These are phyloP conservation scores for Ophiocytium majus DNA, from an alignment of 352 stramenopile genomes.

Conservation along the genomic window DNA sequence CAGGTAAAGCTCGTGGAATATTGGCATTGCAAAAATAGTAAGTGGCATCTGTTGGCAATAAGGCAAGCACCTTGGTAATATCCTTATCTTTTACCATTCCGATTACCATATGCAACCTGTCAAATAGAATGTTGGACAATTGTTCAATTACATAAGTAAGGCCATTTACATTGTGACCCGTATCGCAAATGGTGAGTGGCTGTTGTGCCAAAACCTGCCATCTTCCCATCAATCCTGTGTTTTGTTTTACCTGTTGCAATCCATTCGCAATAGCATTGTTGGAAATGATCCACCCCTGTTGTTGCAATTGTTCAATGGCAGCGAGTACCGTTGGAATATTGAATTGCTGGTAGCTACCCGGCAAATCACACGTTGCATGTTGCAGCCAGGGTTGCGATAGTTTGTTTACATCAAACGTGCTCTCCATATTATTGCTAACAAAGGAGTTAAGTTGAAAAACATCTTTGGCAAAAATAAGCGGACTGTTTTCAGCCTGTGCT, in stretches of 20 bases:
- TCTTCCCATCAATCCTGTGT: background rate
- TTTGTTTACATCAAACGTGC: background rate
- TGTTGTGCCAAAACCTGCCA: background rate
- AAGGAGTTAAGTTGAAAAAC: background rate
- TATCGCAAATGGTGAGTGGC: background rate
- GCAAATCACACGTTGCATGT: background rate
- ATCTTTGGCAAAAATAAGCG: background rate
- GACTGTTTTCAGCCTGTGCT: background rate
- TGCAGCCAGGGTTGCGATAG: background rate
- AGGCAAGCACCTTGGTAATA: background rate
- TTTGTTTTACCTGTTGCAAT: background rate
- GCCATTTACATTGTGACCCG: background rate
- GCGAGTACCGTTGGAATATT: background rate
- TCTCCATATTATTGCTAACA: background rate
- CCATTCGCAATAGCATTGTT: background rate
- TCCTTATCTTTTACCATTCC: background rate
- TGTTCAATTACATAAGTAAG: conserved; percentile 1
- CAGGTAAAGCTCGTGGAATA: background rate
- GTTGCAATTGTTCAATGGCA: conserved; percentile 3
- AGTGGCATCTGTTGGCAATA: background rate
- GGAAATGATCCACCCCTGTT: background rate
- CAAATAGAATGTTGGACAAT: background rate
- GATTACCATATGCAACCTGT: background rate
- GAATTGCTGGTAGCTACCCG: background rate
- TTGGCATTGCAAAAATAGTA: background rate